phyloP scores from a whole-genome alignment of 2,329 filamentous ascomycete species.

The Fusarium phyllophilum region DNA sequence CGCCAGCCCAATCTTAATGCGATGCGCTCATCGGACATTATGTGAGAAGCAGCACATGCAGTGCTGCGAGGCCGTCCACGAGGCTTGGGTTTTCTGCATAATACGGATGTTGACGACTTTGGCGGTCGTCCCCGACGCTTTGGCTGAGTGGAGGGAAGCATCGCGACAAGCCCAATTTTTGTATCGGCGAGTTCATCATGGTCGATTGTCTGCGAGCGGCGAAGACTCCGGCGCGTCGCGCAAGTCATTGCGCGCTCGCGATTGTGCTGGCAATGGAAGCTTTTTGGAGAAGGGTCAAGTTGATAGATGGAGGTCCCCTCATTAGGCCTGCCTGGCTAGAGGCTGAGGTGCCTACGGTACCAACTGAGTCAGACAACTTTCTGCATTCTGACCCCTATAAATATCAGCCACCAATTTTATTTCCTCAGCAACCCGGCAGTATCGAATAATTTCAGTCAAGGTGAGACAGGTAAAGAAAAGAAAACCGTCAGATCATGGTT shows the following conservation, averaged over 20 bases:
- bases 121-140: neutral
- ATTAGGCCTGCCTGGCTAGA: neutral
- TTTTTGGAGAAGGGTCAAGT: neutral
- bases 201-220: neutral
- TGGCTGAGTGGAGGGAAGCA: neutral
- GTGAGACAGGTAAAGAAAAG: neutral
- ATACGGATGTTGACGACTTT: neutral
- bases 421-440: neutral
- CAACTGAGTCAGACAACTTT: neutral
- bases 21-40: neutral
- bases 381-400: neutral
- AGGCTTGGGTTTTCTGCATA: fast-evolving
- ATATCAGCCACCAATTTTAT: neutral
- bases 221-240: neutral
- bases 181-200: neutral
- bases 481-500: neutral
- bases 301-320: neutral
- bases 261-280: neutral
- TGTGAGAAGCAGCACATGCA: no score
- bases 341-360: neutral
- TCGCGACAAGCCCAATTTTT: neutral
- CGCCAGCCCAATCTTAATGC: neutral
- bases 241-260: neutral
- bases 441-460: neutral
- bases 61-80: neutral